Evolutionary conservation across 371 early-diverging fungal species (phyloP), one percentile per base, ranked within the genome.

Genomic region (Mortierella sp.): DNA sequence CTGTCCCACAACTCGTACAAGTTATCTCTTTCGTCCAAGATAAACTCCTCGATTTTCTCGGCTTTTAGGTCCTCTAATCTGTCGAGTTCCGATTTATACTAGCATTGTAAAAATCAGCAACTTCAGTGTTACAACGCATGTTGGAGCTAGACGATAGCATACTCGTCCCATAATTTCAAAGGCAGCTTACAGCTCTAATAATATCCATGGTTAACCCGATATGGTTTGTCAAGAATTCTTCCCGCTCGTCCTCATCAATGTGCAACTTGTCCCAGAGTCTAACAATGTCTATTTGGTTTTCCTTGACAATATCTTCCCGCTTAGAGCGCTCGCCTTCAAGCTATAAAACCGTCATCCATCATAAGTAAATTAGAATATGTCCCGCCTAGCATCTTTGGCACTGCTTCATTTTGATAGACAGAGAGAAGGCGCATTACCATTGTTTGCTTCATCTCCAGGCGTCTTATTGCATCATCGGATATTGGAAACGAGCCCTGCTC

Each of bases 261-360:
- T 61, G 67, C 1, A 80, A 62, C 56, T 68, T 70, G 17, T 75
- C 75, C 81, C 81, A 80, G 55, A 80, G 68, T 15, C n/a, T 56
- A 2, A 61, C 65, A 34, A 80, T 75, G 0, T 56, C 63, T 8
- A 64, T 42, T 12, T 67, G 32, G 17, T 71, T 72, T 2, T 75
- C 81, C 42, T 72, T 70, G 56, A 80, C 71, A 6, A 71, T 43
- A 0, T 12, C 32, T 19, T 75, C 71, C 51, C 81, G 75, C 47
- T 68, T 70, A 7, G 58, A 56, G 5, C 75, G 72, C 19, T 80
- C 81, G 10, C 53, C 66, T 34, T 71, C 75, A 12, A 80, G 62
- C 79, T 79, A 56, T 62, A 17, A 6, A 5, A 23, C 28, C 4
- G 7, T 4, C 9, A 29, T 12, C 13, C 9, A n/a, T 35, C 19